Evolutionary conservation across 1,284 basidiomycete species (phyloP), one percentile per base, ranked within the genome.

Genomic region (Thecaphora thlaspeos): DNA sequence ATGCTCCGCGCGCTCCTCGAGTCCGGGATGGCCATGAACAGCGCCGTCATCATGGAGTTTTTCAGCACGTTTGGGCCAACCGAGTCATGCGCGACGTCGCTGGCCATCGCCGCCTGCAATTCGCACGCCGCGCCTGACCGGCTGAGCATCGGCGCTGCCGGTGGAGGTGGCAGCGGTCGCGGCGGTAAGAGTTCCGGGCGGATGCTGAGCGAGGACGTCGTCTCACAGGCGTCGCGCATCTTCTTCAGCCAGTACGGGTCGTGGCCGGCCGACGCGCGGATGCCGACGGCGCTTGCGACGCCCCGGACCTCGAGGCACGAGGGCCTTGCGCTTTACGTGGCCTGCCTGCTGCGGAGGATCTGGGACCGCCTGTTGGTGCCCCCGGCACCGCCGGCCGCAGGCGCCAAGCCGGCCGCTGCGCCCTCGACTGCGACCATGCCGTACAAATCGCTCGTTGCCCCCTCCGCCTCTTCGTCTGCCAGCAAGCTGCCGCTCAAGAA

Each of bases 71-170:
- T 57, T 26, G 74, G 68, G 32, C 64, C 67, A 9, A 64, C 70
- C 43, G 70, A 95, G 74, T 88, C 89, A 2, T 93, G 90, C 71
- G 87, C 90, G 14, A 93, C 94, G 87, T 84, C 91, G n/a, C 82
- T 95, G 14, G 88, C 86, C 15, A 76, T 82, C 46, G 79, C 84
- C 84, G 74, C 79, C 1, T 64, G 73, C 28, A 79, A 80, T 46
- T 70, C 74, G 12, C 62, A 73, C 34, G 54, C 68, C 9, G 45
- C 63, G 3, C 53, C 48, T 28, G 55, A 56, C 12, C 59, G 56
- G 32, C 61, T 62, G 38, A 51, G 51, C 21, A 8, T 8, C 12
- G 19, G 41, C 23, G 19, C 22, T 19, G 18, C 22, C 41, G 22
- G 41, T 17, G 14, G 11, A 3, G 41, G 41, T 19, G 7, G 8